Percentiles rank a stretch among this genome's conserved stretches.
phyloP scores from a whole-genome alignment of 305 asterid species.

The Fraxinus nigra region DNA sequence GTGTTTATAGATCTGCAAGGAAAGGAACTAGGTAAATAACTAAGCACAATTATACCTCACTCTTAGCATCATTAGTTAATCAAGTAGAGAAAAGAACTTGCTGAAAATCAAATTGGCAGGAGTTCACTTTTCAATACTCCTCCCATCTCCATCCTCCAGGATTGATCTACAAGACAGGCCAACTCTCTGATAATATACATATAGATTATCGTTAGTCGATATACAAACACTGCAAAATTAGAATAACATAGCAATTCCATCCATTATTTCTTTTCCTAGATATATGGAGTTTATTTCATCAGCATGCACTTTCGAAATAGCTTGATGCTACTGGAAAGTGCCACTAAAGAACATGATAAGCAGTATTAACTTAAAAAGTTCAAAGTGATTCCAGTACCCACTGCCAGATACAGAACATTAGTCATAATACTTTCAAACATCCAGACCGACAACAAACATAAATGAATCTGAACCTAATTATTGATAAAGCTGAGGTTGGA shows the following conservation, averaged over 20 bases:
- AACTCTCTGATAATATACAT: constrained; percentile 56
- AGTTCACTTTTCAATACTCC: constrained; percentile 59
- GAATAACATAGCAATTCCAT: constrained; percentile 9
- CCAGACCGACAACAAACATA: neutral
- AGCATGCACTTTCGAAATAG: neutral
- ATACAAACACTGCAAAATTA: neutral
- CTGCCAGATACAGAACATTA: constrained; percentile 7
- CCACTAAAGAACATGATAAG: neutral
- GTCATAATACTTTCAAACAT: neutral
- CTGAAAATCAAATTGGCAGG: constrained; percentile 38
- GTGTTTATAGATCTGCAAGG: constrained; percentile 16
- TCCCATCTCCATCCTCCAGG: constrained; percentile 97
- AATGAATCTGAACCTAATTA: neutral
- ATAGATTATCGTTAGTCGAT: constrained; percentile 19
- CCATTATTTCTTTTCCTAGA: constrained; percentile 13
- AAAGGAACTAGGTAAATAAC: constrained; percentile 11
- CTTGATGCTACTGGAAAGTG: neutral
- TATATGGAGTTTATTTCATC: constrained; percentile 19
- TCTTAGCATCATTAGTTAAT: constrained; percentile 29
- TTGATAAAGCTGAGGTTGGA: neutral
- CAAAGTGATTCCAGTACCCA: neutral
- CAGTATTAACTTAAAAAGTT: neutral
- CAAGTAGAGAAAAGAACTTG: constrained; percentile 19
- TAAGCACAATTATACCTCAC: constrained; percentile 31
- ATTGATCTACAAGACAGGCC: constrained; percentile 74